These are phyloP conservation scores for Nitzschia inconspicua DNA, from an alignment of 108 stramenopile species.

Conservation along the genomic window DNA sequence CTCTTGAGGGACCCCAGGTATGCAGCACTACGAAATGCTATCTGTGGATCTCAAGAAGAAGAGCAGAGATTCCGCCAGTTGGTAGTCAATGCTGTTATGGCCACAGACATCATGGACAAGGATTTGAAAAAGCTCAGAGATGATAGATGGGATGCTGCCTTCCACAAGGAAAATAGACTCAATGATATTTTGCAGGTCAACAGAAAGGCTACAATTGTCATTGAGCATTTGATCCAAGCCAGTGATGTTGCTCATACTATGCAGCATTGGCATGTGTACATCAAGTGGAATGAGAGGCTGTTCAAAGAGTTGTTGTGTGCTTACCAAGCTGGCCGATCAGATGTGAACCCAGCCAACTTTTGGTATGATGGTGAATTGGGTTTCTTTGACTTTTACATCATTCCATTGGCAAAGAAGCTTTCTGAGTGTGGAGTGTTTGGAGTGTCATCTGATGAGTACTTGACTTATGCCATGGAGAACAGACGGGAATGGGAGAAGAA, in stretches of 20 bases:
- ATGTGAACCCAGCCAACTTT: background rate
- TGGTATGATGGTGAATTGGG: conserved; percentile 21
- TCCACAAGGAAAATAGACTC: background rate
- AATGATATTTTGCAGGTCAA: background rate
- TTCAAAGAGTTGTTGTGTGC: conserved; percentile 37
- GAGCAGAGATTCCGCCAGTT: conserved; percentile 2
- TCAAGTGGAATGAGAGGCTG: conserved; percentile 46
- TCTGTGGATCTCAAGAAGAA: background rate
- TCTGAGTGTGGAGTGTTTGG: conserved; percentile 20
- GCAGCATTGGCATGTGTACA: conserved; percentile 49
- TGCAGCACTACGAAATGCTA: background rate
- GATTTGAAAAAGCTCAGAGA: background rate
- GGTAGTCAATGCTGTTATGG: conserved; percentile 6
- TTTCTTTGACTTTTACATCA: conserved; percentile 16
- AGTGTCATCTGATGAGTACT: conserved; percentile 16
- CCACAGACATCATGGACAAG: conserved; percentile 2
- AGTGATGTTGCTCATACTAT: conserved; percentile 43
- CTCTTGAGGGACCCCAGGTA: background rate
- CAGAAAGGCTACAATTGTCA: conserved; percentile 19
- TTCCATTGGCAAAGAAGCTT: conserved; percentile 17
- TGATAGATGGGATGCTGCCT: conserved; percentile 2
- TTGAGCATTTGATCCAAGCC: conserved; percentile 41
- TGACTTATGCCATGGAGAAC: conserved; percentile 19
- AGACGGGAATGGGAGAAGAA: conserved; percentile 7
- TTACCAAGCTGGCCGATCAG: background rate